Percentiles rank a stretch among this genome's conserved stretches.
These are phyloP conservation scores for Aureobasidium sp. DNA, from an alignment of 2,329 filamentous ascomycete species.

Conservation along the genomic window DNA sequence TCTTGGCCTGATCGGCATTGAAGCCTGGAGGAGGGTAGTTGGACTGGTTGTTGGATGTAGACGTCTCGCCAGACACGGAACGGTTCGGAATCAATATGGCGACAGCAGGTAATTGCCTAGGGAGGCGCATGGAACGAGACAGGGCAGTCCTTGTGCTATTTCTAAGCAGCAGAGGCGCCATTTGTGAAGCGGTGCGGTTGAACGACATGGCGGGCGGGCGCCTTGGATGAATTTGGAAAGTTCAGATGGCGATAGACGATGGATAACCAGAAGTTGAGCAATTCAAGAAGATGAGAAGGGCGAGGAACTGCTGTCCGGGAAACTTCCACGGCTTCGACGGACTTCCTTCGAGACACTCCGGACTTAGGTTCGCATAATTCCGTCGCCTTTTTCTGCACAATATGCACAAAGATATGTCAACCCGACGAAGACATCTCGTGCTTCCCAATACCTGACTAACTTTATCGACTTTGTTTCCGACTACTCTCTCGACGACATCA, in stretches of 20 bases:
- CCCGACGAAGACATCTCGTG: too few species aligned
- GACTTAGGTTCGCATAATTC: background rate
- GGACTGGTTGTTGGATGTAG: conserved; percentile 38
- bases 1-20: conserved; percentile 82
- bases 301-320: background rate
- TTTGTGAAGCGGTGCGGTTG: conserved; percentile 34
- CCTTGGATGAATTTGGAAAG: background rate
- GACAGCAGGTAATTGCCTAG: conserved; percentile 46
- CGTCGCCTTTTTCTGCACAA: background rate
- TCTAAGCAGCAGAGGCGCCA: conserved; percentile 39
- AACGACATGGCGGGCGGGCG: conserved; percentile 34
- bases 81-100: conserved; percentile 48
- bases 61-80: conserved; percentile 48
- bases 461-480: too few species aligned
- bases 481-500: too few species aligned
- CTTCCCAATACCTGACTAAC: too few species aligned
- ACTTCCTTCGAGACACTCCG: background rate
- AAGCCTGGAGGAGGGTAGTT: conserved; percentile 78
- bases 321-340: background rate
- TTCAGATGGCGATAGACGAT: conserved; percentile 1
- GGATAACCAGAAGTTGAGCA: background rate
- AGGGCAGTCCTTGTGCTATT: conserved; percentile 34
- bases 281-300: background rate
- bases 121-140: conserved; percentile 34
- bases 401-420: too few species aligned